A percentile compares a stretch with the other conserved stretches of the same genome.
Evolutionary conservation across 2,329 filamentous ascomycete species (phyloP).

Genomic region (Xylogone sp.): DNA sequence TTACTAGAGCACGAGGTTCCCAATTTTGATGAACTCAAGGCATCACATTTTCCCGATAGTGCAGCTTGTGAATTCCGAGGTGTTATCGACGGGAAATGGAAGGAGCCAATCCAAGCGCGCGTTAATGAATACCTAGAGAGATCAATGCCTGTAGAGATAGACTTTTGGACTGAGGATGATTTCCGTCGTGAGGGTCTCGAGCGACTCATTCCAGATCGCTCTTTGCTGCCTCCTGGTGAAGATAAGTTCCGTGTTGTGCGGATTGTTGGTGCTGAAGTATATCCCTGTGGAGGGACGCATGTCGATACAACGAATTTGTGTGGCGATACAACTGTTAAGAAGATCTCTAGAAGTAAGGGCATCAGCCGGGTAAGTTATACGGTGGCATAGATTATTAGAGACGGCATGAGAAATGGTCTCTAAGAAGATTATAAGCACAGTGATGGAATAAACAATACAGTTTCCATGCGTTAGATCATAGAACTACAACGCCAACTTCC

Average conservation of each 20-base stretch:
- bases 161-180: conserved; percentile 65
- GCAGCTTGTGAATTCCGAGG: conserved; percentile 67
- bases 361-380: conserved; percentile 47
- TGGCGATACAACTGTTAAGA: conserved; percentile 60
- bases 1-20: conserved; percentile 48
- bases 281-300: conserved; percentile 75
- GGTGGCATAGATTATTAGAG: neutral
- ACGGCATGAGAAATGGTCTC: neutral
- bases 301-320: conserved; percentile 56
- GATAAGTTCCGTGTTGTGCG: conserved; percentile 61
- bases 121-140: conserved; percentile 55
- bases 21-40: conserved; percentile 64
- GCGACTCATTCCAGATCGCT: conserved; percentile 49
- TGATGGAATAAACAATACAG: neutral
- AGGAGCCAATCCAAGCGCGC: conserved; percentile 56
- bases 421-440: neutral
- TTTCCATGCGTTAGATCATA: neutral
- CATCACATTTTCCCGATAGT: conserved; percentile 65
- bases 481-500: too few species aligned
- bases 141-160: conserved; percentile 56
- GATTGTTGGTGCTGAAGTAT: conserved; percentile 64
- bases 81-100: conserved; percentile 60
- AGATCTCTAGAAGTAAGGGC: conserved; percentile 63
- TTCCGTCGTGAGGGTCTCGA: conserved; percentile 51
- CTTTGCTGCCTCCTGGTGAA: conserved; percentile 41